These are phyloP conservation scores for Trichodelitschia bisporula DNA, from an alignment of 495 filamentous ascomycete genomes.

Conservation along the genomic window DNA sequence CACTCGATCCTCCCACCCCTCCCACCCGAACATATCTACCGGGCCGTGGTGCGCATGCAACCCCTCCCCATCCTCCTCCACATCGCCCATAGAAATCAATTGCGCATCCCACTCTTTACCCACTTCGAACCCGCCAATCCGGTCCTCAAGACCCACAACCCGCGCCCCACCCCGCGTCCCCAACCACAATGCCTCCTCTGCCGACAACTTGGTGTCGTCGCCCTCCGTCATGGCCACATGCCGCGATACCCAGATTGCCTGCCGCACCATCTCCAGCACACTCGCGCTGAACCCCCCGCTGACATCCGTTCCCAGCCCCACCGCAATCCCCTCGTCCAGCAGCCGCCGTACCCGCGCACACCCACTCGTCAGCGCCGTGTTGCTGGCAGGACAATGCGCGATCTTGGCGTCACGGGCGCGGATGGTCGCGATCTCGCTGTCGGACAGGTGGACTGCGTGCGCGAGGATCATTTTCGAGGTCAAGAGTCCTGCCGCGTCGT, in stretches of 20 bases:
- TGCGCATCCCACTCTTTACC: conserved; percentile 87
- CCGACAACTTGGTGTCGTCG: conserved; percentile 30
- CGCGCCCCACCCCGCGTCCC: conserved; percentile 60
- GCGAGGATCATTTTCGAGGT: conserved; percentile 56
- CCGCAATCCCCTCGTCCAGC: conserved; percentile 45
- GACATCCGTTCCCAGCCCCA: conserved; percentile 78
- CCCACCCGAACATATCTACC: conserved; percentile 74
- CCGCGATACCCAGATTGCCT: conserved; percentile 50
- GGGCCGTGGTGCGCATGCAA: conserved; percentile 16
- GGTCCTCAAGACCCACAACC: conserved; percentile 42
- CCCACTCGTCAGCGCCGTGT: conserved; percentile 55
- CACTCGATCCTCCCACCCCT: conserved; percentile 48
- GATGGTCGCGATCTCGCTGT: conserved; percentile 37
- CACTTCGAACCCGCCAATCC: conserved; percentile 51
- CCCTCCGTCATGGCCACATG: conserved; percentile 30
- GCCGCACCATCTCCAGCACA: conserved; percentile 54
- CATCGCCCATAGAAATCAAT: conserved; percentile 35
- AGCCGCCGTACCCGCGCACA: conserved; percentile 44
- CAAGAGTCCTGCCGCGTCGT: conserved; percentile 47
- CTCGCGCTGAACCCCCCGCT: conserved; percentile 61
- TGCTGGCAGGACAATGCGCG: conserved; percentile 68
- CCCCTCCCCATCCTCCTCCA: conserved; percentile 13
- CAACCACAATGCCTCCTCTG: conserved; percentile 75
- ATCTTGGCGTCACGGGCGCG: conserved; percentile 34
- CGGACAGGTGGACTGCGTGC: conserved; percentile 55